Conservation (phyloP, 768 basidiomycete species). For the Boletus speciosus region DNA sequence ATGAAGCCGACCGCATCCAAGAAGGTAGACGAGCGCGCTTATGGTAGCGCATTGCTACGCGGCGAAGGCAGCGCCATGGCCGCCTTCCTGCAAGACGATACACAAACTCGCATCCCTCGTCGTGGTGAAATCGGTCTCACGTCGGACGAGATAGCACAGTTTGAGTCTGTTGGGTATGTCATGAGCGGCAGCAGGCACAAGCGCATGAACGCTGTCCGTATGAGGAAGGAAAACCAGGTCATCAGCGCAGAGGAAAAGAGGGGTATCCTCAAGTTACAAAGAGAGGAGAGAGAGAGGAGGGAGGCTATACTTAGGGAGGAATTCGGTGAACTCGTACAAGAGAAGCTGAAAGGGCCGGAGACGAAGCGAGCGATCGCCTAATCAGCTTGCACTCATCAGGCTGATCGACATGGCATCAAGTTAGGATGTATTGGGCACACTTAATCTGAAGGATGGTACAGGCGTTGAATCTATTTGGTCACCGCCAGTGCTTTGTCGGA, state of each 20-base stretch:
- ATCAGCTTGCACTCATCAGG: not conserved
- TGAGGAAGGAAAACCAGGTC: slow-evolving; percentile 99
- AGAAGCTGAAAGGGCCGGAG: slow-evolving; percentile 59
- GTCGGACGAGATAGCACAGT: slow-evolving; percentile 81
- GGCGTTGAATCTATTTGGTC: not conserved
- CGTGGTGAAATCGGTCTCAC: slow-evolving; percentile 98
- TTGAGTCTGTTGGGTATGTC: slow-evolving; percentile 90
- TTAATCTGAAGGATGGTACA: not conserved
- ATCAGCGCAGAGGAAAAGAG: slow-evolving; percentile 99
- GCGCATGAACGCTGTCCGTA: slow-evolving; percentile 97
- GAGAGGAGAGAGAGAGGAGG: slow-evolving; percentile 87
- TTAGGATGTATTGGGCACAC: not conserved
- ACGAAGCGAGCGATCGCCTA: slow-evolving; percentile 19
- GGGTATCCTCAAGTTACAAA: slow-evolving; percentile 91
- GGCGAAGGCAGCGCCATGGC: slow-evolving; percentile 99
- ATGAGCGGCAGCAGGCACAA: slow-evolving; percentile 96
- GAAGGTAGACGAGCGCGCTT: slow-evolving; percentile 76
- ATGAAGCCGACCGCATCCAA: slow-evolving; percentile 41
- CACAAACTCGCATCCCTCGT: slow-evolving; percentile 86
- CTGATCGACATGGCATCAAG: not conserved
- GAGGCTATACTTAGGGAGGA: slow-evolving; percentile 88
- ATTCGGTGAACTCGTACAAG: slow-evolving; percentile 79
- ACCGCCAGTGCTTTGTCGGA: not conserved
- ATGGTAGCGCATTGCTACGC: slow-evolving; percentile 83
- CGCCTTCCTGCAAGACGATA: slow-evolving; percentile 85